Evolutionary conservation across 2,329 filamentous ascomycete genomes (phyloP), one percentile per base, ranked within the genome.

Genomic region (Fusarium chlamydosporum): DNA sequence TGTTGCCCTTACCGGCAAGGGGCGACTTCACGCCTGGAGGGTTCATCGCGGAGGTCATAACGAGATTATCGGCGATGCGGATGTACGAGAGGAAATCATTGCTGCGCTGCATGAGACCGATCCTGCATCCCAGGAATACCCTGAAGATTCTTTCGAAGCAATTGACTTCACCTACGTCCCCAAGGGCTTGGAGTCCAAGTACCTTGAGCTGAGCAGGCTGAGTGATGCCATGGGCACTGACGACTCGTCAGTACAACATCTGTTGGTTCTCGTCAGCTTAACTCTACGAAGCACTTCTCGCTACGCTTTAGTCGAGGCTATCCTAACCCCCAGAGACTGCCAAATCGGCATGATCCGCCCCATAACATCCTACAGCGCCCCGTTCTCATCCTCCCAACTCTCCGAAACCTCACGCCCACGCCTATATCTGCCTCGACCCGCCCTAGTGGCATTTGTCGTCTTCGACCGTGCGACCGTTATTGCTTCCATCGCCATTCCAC

Each of bases 31-130:
- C 72, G 86, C 91, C 9, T 99, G 96, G 96, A 92, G 91, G 75
- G 85, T 97, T 42, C 93, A 95, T 74, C 93, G 95, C 78, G 92
- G 92, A 64, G 94, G 94, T 34, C 92, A 94, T 70, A 90, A 94
- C 75, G 89, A 92, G 42, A 85, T 93, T 47, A 86, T 91, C 46
- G 86, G 86, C 27, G 92, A 95, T 65, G 83, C 90, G 23, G 92
- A 97, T 76, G 83, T 89, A 59, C 88, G 89, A 56, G 88, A 89
- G 23, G 79, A 86, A 6, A 84, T 97, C 35, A 76, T 90, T 16
- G 78, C 83, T 3, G 88, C 89, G 33, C 81, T 97, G 18, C 86
- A 87, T 54, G 81, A 85, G 38, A 79, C 84, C 12, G 84, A 86
- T 43, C 81, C 85, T 2, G 78, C 83, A 43, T 79, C 82, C 51